Evolutionary conservation across 495 filamentous ascomycete species (phyloP).

Genomic region (Penicillium herquei): DNA sequence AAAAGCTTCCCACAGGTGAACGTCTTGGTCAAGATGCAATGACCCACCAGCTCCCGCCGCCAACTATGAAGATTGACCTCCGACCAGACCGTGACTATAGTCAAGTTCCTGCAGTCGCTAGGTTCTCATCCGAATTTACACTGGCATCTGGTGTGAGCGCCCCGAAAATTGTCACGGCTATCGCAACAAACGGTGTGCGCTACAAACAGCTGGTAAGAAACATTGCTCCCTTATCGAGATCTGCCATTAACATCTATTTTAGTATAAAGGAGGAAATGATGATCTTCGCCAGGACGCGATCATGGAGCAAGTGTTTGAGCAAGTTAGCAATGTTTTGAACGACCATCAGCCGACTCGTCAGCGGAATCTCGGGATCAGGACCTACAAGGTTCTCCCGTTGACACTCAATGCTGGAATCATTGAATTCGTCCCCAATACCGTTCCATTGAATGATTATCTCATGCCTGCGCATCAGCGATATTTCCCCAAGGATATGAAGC

Average conservation of each 20-base stretch:
- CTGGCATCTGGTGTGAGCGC: conserved; percentile 89
- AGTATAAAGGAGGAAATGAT: conserved; percentile 91
- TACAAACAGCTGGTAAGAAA: conserved; percentile 78
- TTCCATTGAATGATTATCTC: conserved; percentile 84
- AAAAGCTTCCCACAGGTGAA: conserved; percentile 54
- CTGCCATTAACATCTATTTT: neutral
- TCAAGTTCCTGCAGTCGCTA: conserved; percentile 64
- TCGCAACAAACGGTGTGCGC: conserved; percentile 68
- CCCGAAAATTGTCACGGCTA: conserved; percentile 83
- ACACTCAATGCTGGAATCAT: conserved; percentile 85
- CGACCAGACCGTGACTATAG: conserved; percentile 73
- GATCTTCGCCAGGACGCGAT: conserved; percentile 98
- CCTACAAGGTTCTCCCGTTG: conserved; percentile 93
- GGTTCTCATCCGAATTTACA: conserved; percentile 67
- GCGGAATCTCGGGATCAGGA: conserved; percentile 82
- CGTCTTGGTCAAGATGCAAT: conserved; percentile 57
- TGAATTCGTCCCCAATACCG: conserved; percentile 92
- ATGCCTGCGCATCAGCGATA: conserved; percentile 87
- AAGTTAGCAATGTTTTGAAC: conserved; percentile 86
- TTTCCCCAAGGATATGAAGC: conserved; percentile 80
- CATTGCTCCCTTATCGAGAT: neutral
- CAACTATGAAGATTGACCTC: conserved; percentile 82
- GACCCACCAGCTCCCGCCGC: conserved; percentile 70
- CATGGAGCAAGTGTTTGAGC: conserved; percentile 99
- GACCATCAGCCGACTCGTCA: conserved; percentile 82